Conservation (phyloP, 2,329 filamentous ascomycete species). For the Macrophomina tecta region DNA sequence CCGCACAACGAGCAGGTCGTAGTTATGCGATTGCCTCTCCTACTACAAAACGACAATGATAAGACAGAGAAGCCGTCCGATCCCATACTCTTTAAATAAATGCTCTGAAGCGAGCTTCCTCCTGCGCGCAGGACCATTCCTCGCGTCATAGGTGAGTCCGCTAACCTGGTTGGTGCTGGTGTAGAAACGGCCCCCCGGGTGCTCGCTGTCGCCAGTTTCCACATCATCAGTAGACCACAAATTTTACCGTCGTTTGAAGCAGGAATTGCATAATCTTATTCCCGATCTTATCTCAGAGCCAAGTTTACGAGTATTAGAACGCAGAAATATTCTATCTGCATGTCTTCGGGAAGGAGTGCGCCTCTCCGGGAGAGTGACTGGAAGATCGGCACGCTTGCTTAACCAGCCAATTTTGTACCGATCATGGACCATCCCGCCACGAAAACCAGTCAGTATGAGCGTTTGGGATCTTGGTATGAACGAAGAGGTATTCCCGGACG, state of each 20-base stretch:
- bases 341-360: constrained; percentile 40
- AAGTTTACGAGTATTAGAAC: constrained; percentile 6
- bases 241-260: constrained; percentile 35
- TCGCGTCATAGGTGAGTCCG: neutral
- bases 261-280: neutral
- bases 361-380: constrained; percentile 47
- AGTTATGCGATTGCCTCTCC: neutral
- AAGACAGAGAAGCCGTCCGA: neutral
- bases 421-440: constrained; percentile 37
- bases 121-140: neutral
- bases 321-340: constrained; percentile 15
- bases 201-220: constrained; percentile 39
- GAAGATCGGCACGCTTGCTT: constrained; percentile 31
- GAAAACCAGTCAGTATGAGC: constrained; percentile 47
- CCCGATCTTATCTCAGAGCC: neutral
- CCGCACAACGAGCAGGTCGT: neutral
- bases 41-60: neutral
- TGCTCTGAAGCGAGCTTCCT: neutral
- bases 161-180: constrained; percentile 27
- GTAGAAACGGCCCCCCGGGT: constrained; percentile 34
- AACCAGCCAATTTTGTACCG: constrained; percentile 33
- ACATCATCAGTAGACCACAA: constrained; percentile 41
- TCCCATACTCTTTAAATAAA: neutral
- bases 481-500: constrained; percentile 46
- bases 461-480: constrained; percentile 45